These are phyloP conservation scores for Retiboletus flavoniger DNA, from an alignment of 1,284 basidiomycete species.

Conservation along the genomic window DNA sequence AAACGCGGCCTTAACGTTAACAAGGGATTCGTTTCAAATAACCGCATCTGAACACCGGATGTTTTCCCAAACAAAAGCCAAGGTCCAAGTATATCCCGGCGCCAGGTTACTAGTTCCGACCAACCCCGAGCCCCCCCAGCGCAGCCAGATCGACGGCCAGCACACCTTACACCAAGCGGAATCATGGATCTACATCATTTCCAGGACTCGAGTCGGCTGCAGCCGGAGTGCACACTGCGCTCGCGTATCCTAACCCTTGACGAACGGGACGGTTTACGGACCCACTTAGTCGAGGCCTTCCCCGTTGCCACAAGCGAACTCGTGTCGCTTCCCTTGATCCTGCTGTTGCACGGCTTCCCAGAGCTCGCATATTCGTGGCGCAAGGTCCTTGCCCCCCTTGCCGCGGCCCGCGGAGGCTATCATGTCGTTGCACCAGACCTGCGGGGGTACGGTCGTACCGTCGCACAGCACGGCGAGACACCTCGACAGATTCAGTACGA, in stretches of 20 bases:
- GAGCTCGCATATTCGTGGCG: slow-evolving; percentile 66
- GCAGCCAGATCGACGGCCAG: background rate
- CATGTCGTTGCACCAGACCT: slow-evolving; percentile 54
- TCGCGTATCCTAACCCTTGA: slow-evolving; percentile 23
- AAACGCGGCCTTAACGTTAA: background rate
- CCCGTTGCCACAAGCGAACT: slow-evolving; percentile 30
- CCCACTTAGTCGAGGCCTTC: slow-evolving; percentile 52
- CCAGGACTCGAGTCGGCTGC: slow-evolving; percentile 5
- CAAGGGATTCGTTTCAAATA: slow-evolving; percentile 10
- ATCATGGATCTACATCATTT: slow-evolving; percentile 18
- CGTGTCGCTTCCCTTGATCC: slow-evolving; percentile 42
- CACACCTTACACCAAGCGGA: background rate
- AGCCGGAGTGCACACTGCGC: slow-evolving; percentile 13
- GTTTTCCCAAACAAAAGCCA: background rate
- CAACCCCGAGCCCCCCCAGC: background rate
- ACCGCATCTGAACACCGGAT: background rate
- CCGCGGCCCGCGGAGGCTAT: slow-evolving; percentile 42
- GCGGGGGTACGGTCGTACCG: slow-evolving; percentile 47
- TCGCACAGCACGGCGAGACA: slow-evolving; percentile 24
- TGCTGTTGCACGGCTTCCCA: slow-evolving; percentile 67
- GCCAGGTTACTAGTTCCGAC: background rate
- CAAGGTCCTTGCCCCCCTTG: slow-evolving; percentile 51
- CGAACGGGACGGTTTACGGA: slow-evolving; percentile 42
- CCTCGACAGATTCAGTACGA: slow-evolving; percentile 38
- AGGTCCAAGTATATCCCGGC: background rate